phyloP scores from a whole-genome alignment of 495 filamentous ascomycete genomes.

The Penicilliopsis zonata region DNA sequence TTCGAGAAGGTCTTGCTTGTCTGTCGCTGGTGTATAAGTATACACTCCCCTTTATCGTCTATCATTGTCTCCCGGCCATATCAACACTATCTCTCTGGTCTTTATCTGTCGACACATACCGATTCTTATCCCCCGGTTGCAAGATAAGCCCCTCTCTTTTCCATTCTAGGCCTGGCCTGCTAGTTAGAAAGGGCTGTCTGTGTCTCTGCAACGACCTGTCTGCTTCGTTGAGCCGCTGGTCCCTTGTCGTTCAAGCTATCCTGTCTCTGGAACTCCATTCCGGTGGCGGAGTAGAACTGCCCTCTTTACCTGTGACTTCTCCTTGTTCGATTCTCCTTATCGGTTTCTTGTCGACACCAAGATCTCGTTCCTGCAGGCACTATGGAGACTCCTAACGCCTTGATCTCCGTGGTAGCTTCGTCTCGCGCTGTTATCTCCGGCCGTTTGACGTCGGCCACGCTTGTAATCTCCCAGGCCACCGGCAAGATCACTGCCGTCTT shows the following conservation, averaged over 20 bases:
- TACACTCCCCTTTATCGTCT: no score
- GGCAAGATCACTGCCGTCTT: slow-evolving; percentile 80
- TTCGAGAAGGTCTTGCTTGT: no score
- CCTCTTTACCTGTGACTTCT: no score
- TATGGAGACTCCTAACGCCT: slow-evolving; percentile 23
- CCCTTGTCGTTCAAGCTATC: background rate
- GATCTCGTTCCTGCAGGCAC: background rate
- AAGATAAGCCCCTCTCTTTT: slow-evolving; percentile 1
- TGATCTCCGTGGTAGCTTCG: slow-evolving; percentile 67
- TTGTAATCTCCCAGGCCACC: slow-evolving; percentile 63
- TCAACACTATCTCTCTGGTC: no score
- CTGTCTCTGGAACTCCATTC: background rate
- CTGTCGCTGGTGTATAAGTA: no score
- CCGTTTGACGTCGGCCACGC: slow-evolving; percentile 60
- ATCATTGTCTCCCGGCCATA: no score
- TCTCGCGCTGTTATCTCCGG: slow-evolving; percentile 62
- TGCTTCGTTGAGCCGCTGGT: background rate
- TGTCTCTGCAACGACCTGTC: background rate
- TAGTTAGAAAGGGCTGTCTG: background rate
- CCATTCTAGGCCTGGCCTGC: background rate
- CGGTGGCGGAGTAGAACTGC: background rate
- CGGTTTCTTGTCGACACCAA: background rate
- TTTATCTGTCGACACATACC: no score
- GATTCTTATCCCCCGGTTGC: background rate
- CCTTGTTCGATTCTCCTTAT: background rate